Evolutionary conservation across 2,329 filamentous ascomycete species (phyloP).

Genomic region (Xylogone sp.): DNA sequence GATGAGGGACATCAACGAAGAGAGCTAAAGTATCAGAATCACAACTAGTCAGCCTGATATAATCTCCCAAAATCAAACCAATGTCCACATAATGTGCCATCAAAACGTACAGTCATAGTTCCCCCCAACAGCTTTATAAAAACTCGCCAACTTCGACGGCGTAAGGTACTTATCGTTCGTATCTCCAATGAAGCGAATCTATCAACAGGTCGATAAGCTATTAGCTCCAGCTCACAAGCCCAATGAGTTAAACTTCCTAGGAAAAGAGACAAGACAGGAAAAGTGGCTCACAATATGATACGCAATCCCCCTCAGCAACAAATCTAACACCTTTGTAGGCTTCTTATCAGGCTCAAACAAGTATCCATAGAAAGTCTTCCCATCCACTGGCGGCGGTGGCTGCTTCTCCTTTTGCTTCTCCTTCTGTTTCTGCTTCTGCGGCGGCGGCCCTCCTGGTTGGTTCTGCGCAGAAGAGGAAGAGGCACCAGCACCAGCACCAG

Average conservation of each 20-base stretch:
- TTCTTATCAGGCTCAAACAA: conserved; percentile 66
- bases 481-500: too few species aligned
- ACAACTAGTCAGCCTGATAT: background rate
- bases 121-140: conserved; percentile 71
- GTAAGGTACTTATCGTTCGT: conserved; percentile 50
- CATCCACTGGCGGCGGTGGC: conserved; percentile 16
- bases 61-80: background rate
- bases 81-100: background rate
- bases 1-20: conserved; percentile 70
- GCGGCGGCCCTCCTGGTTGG: too few species aligned
- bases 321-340: conserved; percentile 62
- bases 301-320: conserved; percentile 65
- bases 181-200: conserved; percentile 59
- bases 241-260: too few species aligned
- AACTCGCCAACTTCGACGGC: conserved; percentile 68
- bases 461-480: too few species aligned
- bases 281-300: conserved; percentile 60
- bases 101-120: conserved; percentile 61
- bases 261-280: too few species aligned
- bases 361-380: conserved; percentile 51
- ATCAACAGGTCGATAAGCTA: conserved; percentile 19
- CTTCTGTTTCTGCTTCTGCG: too few species aligned
- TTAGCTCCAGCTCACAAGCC: too few species aligned
- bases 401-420: too few species aligned
- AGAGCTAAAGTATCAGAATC: conserved; percentile 49